These are phyloP conservation scores for Celoporthe dispersa DNA, from an alignment of 2,329 filamentous ascomycete species.

Conservation along the genomic window DNA sequence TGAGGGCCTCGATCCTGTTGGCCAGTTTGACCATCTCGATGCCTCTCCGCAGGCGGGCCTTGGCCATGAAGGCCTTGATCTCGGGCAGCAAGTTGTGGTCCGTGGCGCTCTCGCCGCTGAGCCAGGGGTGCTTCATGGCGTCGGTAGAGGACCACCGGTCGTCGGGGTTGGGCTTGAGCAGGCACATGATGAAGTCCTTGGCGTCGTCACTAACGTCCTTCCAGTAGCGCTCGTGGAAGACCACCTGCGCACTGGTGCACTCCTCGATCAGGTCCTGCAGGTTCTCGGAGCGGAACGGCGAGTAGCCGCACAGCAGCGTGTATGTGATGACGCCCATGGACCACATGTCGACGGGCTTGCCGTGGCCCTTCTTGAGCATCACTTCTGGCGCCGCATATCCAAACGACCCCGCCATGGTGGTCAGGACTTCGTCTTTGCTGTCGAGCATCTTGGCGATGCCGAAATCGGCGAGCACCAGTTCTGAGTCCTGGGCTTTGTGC, in stretches of 20 bases:
- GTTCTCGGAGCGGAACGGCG: slow-evolving; percentile 94
- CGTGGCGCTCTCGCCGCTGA: slow-evolving; percentile 86
- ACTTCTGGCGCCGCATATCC: slow-evolving; percentile 97
- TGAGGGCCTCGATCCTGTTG: slow-evolving; percentile 93
- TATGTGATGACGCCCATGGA: slow-evolving; percentile 98
- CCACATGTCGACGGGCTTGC: slow-evolving; percentile 99
- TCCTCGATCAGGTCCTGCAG: slow-evolving; percentile 93
- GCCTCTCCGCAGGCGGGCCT: slow-evolving; percentile 86
- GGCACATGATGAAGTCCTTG: slow-evolving; percentile 86
- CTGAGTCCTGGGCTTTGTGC: slow-evolving; percentile 75
- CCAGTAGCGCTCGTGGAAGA: slow-evolving; percentile 99
- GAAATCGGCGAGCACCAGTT: slow-evolving; percentile 93
- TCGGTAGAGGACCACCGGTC: slow-evolving; percentile 78
- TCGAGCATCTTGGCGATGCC: slow-evolving; percentile 99
- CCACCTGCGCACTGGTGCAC: slow-evolving; percentile 79
- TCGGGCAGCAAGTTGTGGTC: slow-evolving; percentile 98
- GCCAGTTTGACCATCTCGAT: slow-evolving; percentile 96
- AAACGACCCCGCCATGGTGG: slow-evolving; percentile 98
- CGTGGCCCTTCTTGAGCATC: slow-evolving; percentile 96
- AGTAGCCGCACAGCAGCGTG: slow-evolving; percentile 96
- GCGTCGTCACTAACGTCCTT: slow-evolving; percentile 94
- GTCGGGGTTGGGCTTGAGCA: slow-evolving; percentile 79
- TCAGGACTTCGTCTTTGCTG: slow-evolving; percentile 86
- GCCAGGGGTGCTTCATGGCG: slow-evolving; percentile 83
- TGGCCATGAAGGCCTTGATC: slow-evolving; percentile 91